Conservation (phyloP, 2,329 filamentous ascomycete species). For the Aschersonia sp. region DNA sequence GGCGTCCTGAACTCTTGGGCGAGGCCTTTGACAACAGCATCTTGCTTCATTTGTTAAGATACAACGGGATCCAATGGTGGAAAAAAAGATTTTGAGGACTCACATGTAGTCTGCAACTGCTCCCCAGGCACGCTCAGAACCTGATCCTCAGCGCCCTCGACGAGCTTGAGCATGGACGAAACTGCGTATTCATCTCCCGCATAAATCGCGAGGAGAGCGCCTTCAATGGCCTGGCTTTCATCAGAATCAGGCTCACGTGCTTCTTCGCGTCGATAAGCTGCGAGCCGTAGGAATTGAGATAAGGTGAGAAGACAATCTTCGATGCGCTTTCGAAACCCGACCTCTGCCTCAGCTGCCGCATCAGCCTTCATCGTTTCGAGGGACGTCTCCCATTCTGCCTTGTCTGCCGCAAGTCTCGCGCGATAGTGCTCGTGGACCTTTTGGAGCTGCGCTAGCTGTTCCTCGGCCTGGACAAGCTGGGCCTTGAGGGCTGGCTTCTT, state of each 20-base stretch:
- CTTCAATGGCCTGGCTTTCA: constrained; percentile 70
- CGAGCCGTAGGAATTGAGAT: constrained; percentile 68
- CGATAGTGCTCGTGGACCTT: constrained; percentile 64
- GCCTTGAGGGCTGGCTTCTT: constrained; percentile 63
- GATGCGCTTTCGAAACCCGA: constrained; percentile 36
- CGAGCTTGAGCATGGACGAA: constrained; percentile 60
- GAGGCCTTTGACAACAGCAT: constrained; percentile 26
- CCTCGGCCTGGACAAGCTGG: constrained; percentile 56
- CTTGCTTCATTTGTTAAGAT: constrained; percentile 8
- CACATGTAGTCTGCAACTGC: constrained; percentile 57
- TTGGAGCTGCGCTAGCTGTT: constrained; percentile 60
- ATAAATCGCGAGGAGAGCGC: constrained; percentile 65
- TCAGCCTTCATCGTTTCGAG: constrained; percentile 42
- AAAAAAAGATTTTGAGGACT: constrained; percentile 16
- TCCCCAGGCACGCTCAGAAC: constrained; percentile 52
- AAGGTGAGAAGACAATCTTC: constrained; percentile 54
- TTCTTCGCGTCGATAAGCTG: constrained; percentile 60
- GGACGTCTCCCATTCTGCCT: constrained; percentile 44
- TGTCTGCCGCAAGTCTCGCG: constrained; percentile 40
- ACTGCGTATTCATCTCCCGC: constrained; percentile 64
- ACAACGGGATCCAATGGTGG: not conserved
- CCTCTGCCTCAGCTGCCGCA: constrained; percentile 35
- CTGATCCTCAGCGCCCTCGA: constrained; percentile 54
- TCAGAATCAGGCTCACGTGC: constrained; percentile 50
- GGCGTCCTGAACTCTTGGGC: constrained; percentile 36